These are phyloP conservation scores for Ogataea polymorpha DNA, from an alignment of 805 yeast genomes.

Conservation along the genomic window DNA sequence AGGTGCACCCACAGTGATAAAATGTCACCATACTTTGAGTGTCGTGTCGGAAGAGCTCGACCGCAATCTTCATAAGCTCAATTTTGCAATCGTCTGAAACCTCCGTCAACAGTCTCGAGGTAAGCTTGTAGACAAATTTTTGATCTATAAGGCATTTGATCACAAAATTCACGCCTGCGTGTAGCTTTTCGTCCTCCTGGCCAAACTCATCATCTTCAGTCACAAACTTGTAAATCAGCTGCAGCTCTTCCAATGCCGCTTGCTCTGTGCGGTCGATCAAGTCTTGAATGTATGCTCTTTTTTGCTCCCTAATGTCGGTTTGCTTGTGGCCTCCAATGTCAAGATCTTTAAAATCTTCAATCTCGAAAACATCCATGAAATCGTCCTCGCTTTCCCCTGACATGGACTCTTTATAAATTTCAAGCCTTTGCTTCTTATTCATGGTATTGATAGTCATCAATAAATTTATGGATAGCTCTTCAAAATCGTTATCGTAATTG, in stretches of 20 bases:
- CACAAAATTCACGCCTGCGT: slow-evolving; percentile 8
- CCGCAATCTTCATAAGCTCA: slow-evolving; percentile 16
- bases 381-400: slow-evolving; percentile 19
- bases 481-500: slow-evolving; percentile 21
- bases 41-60: slow-evolving; percentile 12
- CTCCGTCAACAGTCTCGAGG: slow-evolving; percentile 9
- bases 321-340: slow-evolving; percentile 2
- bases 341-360: slow-evolving; percentile 10
- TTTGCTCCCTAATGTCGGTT: slow-evolving; percentile 8
- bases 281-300: slow-evolving; percentile 10
- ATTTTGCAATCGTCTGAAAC: slow-evolving; percentile 12
- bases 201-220: slow-evolving; percentile 9
- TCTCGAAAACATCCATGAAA: slow-evolving; percentile 19
- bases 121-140: slow-evolving; percentile 11
- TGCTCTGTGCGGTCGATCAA: slow-evolving; percentile 8
- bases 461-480: slow-evolving; percentile 13
- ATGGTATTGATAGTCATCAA: slow-evolving; percentile 16
- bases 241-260: slow-evolving; percentile 13
- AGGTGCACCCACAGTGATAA: slow-evolving; percentile 18
- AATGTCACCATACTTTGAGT: slow-evolving; percentile 16
- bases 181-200: slow-evolving; percentile 3
- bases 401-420: slow-evolving; percentile 18
- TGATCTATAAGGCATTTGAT: slow-evolving; percentile 10
- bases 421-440: slow-evolving; percentile 19
- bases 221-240: slow-evolving; percentile 11